Percentiles rank a stretch among this genome's conserved stretches.
Evolutionary conservation across 257 asterid genomes (phyloP).

Genomic region (Agastache rugosa): DNA sequence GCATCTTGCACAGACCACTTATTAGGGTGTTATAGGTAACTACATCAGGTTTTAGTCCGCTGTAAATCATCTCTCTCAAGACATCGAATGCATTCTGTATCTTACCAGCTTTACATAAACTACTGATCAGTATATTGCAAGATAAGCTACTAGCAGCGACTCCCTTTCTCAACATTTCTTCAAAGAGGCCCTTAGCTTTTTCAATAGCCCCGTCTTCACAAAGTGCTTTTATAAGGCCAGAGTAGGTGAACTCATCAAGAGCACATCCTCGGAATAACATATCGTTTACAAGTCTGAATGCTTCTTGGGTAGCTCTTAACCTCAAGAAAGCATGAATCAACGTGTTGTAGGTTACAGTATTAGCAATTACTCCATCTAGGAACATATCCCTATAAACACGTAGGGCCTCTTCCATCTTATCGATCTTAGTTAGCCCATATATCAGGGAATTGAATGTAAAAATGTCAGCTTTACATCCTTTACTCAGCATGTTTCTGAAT

Average conservation of each 20-base stretch:
- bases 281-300: constrained; percentile 74
- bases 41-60: constrained; percentile 80
- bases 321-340: constrained; percentile 71
- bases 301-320: constrained; percentile 60
- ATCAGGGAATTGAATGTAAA: constrained; percentile 79
- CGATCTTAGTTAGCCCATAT: constrained; percentile 62
- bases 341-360: constrained; percentile 79
- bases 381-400: constrained; percentile 71
- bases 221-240: constrained; percentile 74
- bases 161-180: constrained; percentile 76
- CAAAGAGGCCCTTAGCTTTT: constrained; percentile 72
- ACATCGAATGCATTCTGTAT: constrained; percentile 70
- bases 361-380: constrained; percentile 81
- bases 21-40: constrained; percentile 75
- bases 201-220: constrained; percentile 80
- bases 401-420: constrained; percentile 71
- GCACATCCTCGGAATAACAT: constrained; percentile 80
- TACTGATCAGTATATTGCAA: constrained; percentile 66
- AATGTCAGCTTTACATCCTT: constrained; percentile 74
- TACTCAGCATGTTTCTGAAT: constrained; percentile 51
- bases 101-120: constrained; percentile 61
- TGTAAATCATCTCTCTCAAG: constrained; percentile 65
- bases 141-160: constrained; percentile 51
- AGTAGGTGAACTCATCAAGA: constrained; percentile 73
- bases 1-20: constrained; percentile 78